Conservation (phyloP, 352 stramenopile species). For the Globisporangium camurandrum region DNA sequence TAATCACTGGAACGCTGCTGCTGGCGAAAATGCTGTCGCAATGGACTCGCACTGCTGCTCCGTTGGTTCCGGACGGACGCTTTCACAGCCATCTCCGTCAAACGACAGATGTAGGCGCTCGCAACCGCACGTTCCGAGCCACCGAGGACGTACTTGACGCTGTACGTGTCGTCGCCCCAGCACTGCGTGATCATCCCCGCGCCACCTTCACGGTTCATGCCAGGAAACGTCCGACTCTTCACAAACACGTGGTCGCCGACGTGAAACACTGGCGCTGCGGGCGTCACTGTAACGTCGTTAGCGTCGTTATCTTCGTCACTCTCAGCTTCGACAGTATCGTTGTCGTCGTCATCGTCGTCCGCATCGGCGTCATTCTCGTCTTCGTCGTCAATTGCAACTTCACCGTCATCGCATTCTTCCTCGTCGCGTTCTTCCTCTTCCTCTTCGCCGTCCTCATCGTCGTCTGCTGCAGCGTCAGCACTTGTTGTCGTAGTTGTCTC, state of each 20-base stretch:
- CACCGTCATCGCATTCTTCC: neutral
- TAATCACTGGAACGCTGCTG: neutral
- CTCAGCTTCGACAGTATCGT: neutral
- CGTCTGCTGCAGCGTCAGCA: too few relatives aligned
- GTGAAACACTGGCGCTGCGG: slow-evolving; percentile 23
- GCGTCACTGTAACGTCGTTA: neutral
- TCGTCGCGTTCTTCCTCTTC: too few relatives aligned
- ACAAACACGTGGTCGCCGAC: slow-evolving; percentile 72
- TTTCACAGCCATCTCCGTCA: slow-evolving; percentile 71
- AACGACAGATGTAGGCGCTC: slow-evolving; percentile 44
- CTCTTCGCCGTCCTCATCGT: too few relatives aligned
- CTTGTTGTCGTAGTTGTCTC: slow-evolving; percentile 6
- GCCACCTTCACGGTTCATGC: slow-evolving; percentile 75
- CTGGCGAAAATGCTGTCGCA: neutral
- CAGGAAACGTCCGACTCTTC: slow-evolving; percentile 52
- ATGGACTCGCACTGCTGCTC: slow-evolving; percentile 4
- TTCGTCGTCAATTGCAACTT: neutral
- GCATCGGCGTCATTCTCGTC: slow-evolving; percentile 9
- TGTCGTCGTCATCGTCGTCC: neutral
- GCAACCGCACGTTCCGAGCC: slow-evolving; percentile 63
- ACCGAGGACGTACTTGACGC: slow-evolving; percentile 82
- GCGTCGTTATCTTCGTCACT: slow-evolving; percentile 5
- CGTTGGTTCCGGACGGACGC: slow-evolving; percentile 61
- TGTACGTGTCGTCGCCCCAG: slow-evolving; percentile 67
- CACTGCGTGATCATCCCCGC: slow-evolving; percentile 35